Evolutionary conservation across 768 basidiomycete genomes (phyloP), one percentile per base, ranked within the genome.

Genomic region (Ramaria rubella): DNA sequence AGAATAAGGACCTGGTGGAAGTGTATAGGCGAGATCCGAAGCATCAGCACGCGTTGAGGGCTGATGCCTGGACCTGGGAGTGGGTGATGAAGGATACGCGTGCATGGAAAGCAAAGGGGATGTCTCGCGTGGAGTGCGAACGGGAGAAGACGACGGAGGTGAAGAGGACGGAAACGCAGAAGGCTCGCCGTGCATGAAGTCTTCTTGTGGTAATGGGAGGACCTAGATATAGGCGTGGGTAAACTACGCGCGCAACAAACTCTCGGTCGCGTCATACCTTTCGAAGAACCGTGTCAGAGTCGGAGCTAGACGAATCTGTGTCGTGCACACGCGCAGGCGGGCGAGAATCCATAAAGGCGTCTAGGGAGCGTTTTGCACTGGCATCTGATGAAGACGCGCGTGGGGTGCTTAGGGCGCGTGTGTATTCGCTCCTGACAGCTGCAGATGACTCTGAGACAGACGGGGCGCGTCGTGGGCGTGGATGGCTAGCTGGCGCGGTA

Each of bases 1-100:
- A 12, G 86, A 83, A 66, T 94, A 91, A 2, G 92, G 91, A 26
- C 92, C 91, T 3, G 86, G 80, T 0, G 94, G 94, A 0, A 96
- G 78, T 53, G 69, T 81, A 67, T 85, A 91, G 3, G 90, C 89
- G 15, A 33, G 5, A 34, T 45, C 17, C 17, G 29, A 7, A 17
- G 38, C 24, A 21, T 29, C 29, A 30, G 36, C 6, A 12, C 38
- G 38, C 19, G 23, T 30, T 7, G 44, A 48, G 15, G 45, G 19
- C 31, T 56, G 42, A 33, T 29, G 45, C 26, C 31, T 46, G 11
- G 44, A 45, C 44, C 30, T 29, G 17, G 43, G 55, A 2, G 55
- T 46, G 19, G 55, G 55, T 12, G 55, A 56, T 14, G 31, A 46
- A 15, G 54, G 12, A 24, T 46, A 48, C 9, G n/a, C 23, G 29